Conservation (phyloP, 805 yeast species). For the Starmerella powellii region DNA sequence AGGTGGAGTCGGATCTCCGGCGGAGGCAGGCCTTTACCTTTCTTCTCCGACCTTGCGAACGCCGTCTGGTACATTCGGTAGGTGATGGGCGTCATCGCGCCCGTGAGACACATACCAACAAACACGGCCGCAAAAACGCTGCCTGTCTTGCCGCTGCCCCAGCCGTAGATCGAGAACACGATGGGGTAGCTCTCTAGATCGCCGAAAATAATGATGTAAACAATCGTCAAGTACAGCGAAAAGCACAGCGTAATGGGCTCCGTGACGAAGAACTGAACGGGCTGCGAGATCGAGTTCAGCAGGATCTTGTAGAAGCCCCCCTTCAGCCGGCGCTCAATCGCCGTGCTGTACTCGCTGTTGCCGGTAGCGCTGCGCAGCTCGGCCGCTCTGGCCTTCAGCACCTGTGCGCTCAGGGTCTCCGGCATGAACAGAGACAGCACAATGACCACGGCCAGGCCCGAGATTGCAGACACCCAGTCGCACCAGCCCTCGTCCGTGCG, state of each 20-base stretch:
- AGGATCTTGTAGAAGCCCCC: slow-evolving; percentile 27
- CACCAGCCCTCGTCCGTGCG: slow-evolving; percentile 31
- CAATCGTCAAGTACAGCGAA: slow-evolving; percentile 58
- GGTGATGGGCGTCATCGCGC: slow-evolving; percentile 3
- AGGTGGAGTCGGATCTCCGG: slow-evolving; percentile 11
- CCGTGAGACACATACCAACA: slow-evolving; percentile 10
- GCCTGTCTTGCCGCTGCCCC: slow-evolving; percentile 15
- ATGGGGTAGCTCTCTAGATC: slow-evolving; percentile 48
- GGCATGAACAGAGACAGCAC: slow-evolving; percentile 41
- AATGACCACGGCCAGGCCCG: slow-evolving; percentile 3
- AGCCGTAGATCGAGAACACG: slow-evolving; percentile 7
- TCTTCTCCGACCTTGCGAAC: background rate
- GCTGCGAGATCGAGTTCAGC: slow-evolving; percentile 38
- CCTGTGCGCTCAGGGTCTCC: slow-evolving; percentile 78
- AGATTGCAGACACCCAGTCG: slow-evolving; percentile 9
- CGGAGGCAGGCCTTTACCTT: background rate
- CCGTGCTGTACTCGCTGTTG: slow-evolving; percentile 32
- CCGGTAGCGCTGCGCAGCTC: slow-evolving; percentile 40
- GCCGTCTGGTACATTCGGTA: slow-evolving; percentile 1
- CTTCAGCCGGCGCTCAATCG: slow-evolving; percentile 30
- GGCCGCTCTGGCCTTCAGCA: slow-evolving; percentile 52
- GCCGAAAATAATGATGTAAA: slow-evolving; percentile 64
- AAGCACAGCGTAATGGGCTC: slow-evolving; percentile 50
- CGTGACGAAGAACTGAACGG: slow-evolving; percentile 35
- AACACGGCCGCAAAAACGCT: slow-evolving; percentile 13